A percentile compares a stretch with the other conserved stretches of the same genome.
Conservation (phyloP, 345 rosid genomes). For the Pelargonium nanum region DNA sequence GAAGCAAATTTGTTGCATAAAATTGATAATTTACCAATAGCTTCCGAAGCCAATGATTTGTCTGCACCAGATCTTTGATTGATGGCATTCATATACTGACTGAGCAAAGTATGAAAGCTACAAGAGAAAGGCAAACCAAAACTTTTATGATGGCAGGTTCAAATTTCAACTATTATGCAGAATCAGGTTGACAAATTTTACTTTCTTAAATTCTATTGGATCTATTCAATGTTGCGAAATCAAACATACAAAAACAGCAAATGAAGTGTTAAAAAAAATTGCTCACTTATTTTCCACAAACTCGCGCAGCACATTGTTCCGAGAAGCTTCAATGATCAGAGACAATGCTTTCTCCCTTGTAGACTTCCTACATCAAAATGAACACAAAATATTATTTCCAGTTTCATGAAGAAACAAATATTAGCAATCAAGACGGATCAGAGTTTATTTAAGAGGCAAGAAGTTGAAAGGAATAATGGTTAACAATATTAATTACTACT, state of each 20-base stretch:
- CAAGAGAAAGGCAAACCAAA: conserved; percentile 3
- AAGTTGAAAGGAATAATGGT: too few relatives aligned
- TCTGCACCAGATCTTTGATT: conserved; percentile 72
- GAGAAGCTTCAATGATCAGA: conserved; percentile 61
- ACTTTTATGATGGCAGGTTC: not conserved
- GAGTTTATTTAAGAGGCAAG: too few relatives aligned
- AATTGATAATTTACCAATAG: conserved; percentile 40
- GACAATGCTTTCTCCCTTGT: conserved; percentile 78
- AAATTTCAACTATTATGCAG: not conserved
- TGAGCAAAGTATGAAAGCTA: conserved; percentile 80
- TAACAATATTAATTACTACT: too few relatives aligned
- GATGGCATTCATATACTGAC: conserved; percentile 52
- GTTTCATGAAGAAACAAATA: too few relatives aligned
- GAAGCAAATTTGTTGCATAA: not conserved
- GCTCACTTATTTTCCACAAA: conserved; percentile 80
- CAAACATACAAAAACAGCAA: not conserved
- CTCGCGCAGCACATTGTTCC: conserved; percentile 50
- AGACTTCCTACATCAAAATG: conserved; percentile 46
- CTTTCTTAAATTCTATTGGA: not conserved
- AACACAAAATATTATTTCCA: not conserved
- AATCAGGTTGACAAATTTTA: not conserved
- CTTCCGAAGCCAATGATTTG: conserved; percentile 58
- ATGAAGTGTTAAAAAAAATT: not conserved
- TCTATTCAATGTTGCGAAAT: not conserved
- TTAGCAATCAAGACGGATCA: too few relatives aligned